Percentiles rank a stretch among this genome's conserved stretches.
Evolutionary conservation across 2,329 filamentous ascomycete genomes (phyloP).

Genomic region (Sporothrix euskadiensis): DNA sequence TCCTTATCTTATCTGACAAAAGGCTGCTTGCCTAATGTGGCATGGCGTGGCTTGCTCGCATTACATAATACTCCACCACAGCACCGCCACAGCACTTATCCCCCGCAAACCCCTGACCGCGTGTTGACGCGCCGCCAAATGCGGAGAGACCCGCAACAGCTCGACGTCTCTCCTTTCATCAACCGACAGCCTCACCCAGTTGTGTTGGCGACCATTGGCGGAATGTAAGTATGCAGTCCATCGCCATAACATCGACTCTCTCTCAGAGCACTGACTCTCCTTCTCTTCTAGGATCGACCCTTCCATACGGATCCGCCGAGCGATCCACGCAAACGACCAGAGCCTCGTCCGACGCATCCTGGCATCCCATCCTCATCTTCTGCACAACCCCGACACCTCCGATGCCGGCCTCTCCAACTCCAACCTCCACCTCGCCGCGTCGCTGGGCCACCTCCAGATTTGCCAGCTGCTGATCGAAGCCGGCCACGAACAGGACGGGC

Average conservation of each 20-base stretch:
- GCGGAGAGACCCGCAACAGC: conserved; percentile 2
- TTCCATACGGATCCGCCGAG: conserved; percentile 74
- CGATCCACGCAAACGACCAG: conserved; percentile 72
- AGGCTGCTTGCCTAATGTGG: background rate
- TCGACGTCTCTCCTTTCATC: background rate
- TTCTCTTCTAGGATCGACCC: conserved; percentile 66
- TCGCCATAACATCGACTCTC: background rate
- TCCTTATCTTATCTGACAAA: background rate
- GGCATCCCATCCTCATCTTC: conserved; percentile 65
- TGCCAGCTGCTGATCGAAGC: conserved; percentile 68
- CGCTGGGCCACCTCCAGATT: conserved; percentile 68
- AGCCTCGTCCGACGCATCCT: conserved; percentile 76
- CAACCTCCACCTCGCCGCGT: conserved; percentile 77
- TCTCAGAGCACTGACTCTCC: background rate
- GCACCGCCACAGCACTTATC: background rate
- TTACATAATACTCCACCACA: background rate
- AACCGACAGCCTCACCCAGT: background rate
- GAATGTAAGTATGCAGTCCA: background rate
- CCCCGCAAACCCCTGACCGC: background rate
- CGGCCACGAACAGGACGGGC: conserved; percentile 69
- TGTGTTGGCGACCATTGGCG: background rate
- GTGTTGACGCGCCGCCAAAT: conserved; percentile 5
- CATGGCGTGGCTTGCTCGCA: background rate
- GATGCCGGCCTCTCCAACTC: conserved; percentile 73
- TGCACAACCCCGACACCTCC: conserved; percentile 77